Evolutionary conservation across 106 monocot genomes (phyloP).

Genomic region (Apostasia ramifera): DNA sequence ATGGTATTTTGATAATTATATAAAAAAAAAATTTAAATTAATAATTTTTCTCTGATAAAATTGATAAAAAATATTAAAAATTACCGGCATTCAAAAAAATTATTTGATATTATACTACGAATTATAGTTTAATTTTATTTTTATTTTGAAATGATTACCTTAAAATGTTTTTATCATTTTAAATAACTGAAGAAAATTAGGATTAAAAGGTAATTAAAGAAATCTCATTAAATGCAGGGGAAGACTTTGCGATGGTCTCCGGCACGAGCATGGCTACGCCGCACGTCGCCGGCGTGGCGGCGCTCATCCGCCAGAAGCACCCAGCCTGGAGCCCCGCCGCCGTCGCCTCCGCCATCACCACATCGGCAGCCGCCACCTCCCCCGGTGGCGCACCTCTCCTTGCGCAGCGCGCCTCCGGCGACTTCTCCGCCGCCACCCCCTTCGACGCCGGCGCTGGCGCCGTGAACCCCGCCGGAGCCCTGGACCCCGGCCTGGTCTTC

Average conservation of each 20-base stretch:
- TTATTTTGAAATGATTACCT: no score
- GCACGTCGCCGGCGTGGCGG: constrained; percentile 65
- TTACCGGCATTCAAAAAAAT: no score
- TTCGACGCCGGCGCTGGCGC: constrained; percentile 64
- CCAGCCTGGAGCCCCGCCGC: constrained; percentile 63
- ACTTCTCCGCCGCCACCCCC: constrained; percentile 32
- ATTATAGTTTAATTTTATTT: no score
- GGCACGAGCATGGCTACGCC: constrained; percentile 88
- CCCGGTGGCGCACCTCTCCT: constrained; percentile 16
- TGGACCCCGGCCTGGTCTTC: constrained; percentile 64
- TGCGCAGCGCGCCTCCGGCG: constrained; percentile 8
- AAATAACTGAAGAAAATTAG: not conserved
- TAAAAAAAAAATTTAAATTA: no score
- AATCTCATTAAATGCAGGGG: constrained; percentile 15
- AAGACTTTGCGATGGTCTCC: constrained; percentile 46
- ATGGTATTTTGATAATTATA: no score
- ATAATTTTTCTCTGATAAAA: no score
- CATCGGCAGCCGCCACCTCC: constrained; percentile 34
- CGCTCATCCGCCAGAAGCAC: constrained; percentile 62
- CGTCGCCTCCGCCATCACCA: constrained; percentile 67
- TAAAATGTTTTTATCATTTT: no score
- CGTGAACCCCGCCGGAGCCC: constrained; percentile 45
- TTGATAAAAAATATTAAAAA: no score
- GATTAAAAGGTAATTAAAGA: not conserved
- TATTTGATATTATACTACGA: no score